Evolutionary conservation across 2,329 filamentous ascomycete species (phyloP).

Genomic region (Aspergillus fijiensis): DNA sequence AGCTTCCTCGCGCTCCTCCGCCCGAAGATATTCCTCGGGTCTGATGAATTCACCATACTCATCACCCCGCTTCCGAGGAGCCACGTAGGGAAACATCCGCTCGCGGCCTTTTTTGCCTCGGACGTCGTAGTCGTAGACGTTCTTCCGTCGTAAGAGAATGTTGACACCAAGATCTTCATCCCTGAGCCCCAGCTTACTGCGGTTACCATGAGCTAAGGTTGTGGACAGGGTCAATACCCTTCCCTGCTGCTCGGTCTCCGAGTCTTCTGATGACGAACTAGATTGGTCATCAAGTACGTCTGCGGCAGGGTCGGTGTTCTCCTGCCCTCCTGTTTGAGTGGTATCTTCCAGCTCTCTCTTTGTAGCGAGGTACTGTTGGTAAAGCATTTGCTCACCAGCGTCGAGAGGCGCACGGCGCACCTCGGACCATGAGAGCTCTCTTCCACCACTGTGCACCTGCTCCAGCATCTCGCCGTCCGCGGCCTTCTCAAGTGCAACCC

Average conservation of each 20-base stretch:
- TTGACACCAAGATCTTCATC: slow-evolving; percentile 93
- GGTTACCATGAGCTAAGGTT: slow-evolving; percentile 76
- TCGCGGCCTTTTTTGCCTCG: slow-evolving; percentile 88
- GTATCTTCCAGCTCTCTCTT: slow-evolving; percentile 84
- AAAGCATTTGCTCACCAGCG: slow-evolving; percentile 73
- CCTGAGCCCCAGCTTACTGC: slow-evolving; percentile 80
- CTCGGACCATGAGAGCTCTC: slow-evolving; percentile 61
- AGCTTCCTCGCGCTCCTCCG: slow-evolving; percentile 81
- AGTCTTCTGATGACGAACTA: slow-evolving; percentile 84
- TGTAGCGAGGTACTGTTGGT: slow-evolving; percentile 89
- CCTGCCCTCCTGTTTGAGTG: slow-evolving; percentile 66
- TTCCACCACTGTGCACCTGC: slow-evolving; percentile 64
- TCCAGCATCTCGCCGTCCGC: slow-evolving; percentile 61
- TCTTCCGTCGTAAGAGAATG: slow-evolving; percentile 81
- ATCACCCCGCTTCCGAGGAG: slow-evolving; percentile 75
- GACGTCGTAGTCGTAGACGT: slow-evolving; percentile 90
- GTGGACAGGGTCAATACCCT: slow-evolving; percentile 87
- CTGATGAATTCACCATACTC: slow-evolving; percentile 94
- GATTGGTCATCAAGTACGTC: slow-evolving; percentile 74
- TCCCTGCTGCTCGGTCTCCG: slow-evolving; percentile 85
- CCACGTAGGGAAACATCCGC: slow-evolving; percentile 83
- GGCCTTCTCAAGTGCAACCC: slow-evolving; percentile 59
- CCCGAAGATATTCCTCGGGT: slow-evolving; percentile 88
- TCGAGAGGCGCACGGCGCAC: slow-evolving; percentile 66
- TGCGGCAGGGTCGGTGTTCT: slow-evolving; percentile 70